Evolutionary conservation across 148 eudicot species (phyloP).

Genomic region (Rhododendron ovatum): DNA sequence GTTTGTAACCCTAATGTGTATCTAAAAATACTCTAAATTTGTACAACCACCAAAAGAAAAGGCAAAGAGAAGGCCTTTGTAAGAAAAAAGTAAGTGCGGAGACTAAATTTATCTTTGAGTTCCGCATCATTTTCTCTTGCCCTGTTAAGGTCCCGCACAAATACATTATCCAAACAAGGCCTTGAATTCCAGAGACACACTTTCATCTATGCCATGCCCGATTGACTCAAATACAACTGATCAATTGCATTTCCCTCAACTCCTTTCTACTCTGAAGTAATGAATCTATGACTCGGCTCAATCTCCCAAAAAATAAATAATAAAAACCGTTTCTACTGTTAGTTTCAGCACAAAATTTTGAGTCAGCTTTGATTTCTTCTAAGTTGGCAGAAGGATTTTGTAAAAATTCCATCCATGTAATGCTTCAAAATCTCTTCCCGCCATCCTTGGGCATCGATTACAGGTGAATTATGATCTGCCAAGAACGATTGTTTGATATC

Average conservation of each 20-base stretch:
- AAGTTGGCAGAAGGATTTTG: not conserved
- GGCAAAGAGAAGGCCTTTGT: not conserved
- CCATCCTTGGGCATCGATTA: not conserved
- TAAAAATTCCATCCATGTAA: slow-evolving; percentile 4
- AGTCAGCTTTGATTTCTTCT: not conserved
- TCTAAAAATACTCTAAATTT: not conserved
- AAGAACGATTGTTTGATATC: slow-evolving; percentile 4
- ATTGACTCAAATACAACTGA: not conserved
- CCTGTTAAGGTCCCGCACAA: not conserved
- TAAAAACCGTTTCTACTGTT: not conserved
- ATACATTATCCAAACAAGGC: not conserved
- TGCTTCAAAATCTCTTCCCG: not conserved
- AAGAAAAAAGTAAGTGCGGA: not conserved
- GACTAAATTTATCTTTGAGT: not conserved
- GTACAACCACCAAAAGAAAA: not conserved
- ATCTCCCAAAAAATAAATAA: not conserved
- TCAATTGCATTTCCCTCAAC: not conserved
- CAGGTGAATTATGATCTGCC: not conserved
- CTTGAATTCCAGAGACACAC: not conserved
- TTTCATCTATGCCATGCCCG: not conserved
- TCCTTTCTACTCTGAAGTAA: not conserved
- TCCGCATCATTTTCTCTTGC: not conserved
- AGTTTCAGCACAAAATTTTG: not conserved
- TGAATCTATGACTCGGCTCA: not conserved
- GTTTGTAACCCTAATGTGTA: not conserved